A percentile compares a stretch with the other conserved stretches of the same genome.
Conservation (phyloP, 2,329 filamentous ascomycete species). For the Trichoderma sp. region DNA sequence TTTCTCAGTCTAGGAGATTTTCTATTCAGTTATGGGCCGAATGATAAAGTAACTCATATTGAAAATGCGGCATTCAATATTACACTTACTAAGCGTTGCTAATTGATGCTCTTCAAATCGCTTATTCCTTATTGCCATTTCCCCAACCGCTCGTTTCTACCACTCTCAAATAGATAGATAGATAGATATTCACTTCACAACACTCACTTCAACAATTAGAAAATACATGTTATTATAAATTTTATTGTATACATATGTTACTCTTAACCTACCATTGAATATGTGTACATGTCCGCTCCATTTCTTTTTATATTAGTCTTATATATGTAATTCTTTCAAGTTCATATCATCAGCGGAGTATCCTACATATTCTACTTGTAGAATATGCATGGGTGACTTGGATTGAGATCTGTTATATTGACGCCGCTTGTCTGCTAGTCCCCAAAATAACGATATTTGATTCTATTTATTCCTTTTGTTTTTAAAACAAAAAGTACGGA, state of each 20-base stretch:
- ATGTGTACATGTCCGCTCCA: too few relatives aligned
- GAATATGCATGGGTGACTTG: neutral
- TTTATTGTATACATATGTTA: neutral
- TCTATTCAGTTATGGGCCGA: neutral
- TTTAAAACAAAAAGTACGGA: neutral
- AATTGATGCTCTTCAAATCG: neutral
- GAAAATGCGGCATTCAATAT: neutral
- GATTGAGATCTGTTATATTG: neutral
- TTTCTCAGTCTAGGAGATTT: slow-evolving; percentile 32
- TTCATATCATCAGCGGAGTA: too few relatives aligned
- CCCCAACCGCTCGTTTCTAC: neutral
- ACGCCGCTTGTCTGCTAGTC: neutral
- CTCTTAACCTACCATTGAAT: too few relatives aligned
- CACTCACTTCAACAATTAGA: neutral
- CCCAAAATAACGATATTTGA: neutral
- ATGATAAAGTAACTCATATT: neutral
- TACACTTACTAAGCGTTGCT: neutral
- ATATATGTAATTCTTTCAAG: too few relatives aligned
- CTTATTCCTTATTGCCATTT: neutral
- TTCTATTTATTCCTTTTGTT: neutral
- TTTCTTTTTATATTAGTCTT: too few relatives aligned
- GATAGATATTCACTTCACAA: neutral
- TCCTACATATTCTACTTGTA: too few relatives aligned
- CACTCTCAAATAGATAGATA: neutral
- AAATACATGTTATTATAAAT: neutral